Evolutionary conservation across 805 yeast genomes (phyloP).

Genomic region (Ogataea corticis): DNA sequence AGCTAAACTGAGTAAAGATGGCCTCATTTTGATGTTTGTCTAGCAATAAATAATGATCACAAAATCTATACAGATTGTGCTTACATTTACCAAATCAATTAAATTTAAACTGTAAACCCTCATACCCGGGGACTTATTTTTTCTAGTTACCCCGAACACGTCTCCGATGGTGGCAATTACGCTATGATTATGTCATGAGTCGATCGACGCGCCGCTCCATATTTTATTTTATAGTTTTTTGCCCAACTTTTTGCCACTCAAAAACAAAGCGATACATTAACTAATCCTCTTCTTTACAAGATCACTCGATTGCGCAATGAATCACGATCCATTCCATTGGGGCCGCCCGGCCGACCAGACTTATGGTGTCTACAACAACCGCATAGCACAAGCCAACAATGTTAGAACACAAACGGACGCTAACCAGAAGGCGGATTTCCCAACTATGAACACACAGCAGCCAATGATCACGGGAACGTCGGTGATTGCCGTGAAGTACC

Average conservation of each 20-base stretch:
- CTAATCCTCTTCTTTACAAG: too few species aligned
- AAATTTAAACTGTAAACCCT: conserved; percentile 1
- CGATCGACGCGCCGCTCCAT: neutral
- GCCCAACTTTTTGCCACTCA: conserved; percentile 10
- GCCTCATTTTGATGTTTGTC: conserved; percentile 31
- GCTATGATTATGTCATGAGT: neutral
- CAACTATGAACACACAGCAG: conserved; percentile 84
- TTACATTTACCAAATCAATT: neutral
- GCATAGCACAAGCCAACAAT: conserved; percentile 64
- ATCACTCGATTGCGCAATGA: conserved; percentile 49
- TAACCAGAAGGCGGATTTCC: conserved; percentile 44
- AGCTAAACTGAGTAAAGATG: conserved; percentile 30
- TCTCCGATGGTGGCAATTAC: conserved; percentile 2
- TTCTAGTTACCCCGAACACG: conserved; percentile 5
- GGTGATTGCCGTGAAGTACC: conserved; percentile 86
- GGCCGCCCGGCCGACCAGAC: conserved; percentile 86
- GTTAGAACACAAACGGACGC: conserved; percentile 20
- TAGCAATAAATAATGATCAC: neutral
- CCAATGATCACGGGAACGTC: conserved; percentile 97
- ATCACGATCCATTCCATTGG: conserved; percentile 94
- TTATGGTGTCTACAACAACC: conserved; percentile 77
- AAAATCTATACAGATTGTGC: too few species aligned
- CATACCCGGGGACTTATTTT: conserved; percentile 1
- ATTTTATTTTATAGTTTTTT: neutral
- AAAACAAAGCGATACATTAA: neutral